These are phyloP conservation scores for Podospora pseudoanserina DNA, from an alignment of 495 filamentous ascomycete species.

Conservation along the genomic window DNA sequence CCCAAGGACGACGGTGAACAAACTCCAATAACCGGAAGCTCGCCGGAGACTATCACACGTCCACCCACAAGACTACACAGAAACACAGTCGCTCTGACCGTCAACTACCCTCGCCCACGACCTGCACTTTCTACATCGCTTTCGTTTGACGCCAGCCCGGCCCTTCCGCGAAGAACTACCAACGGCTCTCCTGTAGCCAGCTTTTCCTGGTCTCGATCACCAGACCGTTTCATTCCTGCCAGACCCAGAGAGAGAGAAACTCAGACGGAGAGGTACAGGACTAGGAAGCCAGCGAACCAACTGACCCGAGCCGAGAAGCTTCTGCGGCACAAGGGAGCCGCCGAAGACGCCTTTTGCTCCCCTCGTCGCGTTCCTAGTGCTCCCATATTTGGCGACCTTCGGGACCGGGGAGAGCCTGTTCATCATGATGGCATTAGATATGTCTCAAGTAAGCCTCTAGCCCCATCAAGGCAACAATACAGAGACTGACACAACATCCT, in stretches of 20 bases:
- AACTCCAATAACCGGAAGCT: background rate
- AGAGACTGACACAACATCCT: background rate
- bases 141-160: conserved; percentile 12
- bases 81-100: conserved; percentile 24
- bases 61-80: background rate
- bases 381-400: background rate
- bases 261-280: conserved; percentile 55
- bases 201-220: conserved; percentile 28
- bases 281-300: conserved; percentile 59
- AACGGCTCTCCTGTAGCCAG: conserved; percentile 11
- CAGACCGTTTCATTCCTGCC: conserved; percentile 68
- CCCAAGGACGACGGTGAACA: conserved; percentile 8
- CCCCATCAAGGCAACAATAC: background rate
- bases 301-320: conserved; percentile 60
- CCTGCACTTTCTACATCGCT: conserved; percentile 22
- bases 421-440: conserved; percentile 31
- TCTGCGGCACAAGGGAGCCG: conserved; percentile 52
- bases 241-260: conserved; percentile 38
- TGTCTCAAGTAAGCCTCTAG: conserved; percentile 15
- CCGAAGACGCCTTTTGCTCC: conserved; percentile 65
- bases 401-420: conserved; percentile 2
- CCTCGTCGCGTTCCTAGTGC: conserved; percentile 29
- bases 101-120: conserved; percentile 15
- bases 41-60: background rate
- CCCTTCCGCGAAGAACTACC: conserved; percentile 19